Base-by-base conservation (phyloP, 2,329 filamentous ascomycete genomes). In the Trichoderma simmonsii region DNA sequence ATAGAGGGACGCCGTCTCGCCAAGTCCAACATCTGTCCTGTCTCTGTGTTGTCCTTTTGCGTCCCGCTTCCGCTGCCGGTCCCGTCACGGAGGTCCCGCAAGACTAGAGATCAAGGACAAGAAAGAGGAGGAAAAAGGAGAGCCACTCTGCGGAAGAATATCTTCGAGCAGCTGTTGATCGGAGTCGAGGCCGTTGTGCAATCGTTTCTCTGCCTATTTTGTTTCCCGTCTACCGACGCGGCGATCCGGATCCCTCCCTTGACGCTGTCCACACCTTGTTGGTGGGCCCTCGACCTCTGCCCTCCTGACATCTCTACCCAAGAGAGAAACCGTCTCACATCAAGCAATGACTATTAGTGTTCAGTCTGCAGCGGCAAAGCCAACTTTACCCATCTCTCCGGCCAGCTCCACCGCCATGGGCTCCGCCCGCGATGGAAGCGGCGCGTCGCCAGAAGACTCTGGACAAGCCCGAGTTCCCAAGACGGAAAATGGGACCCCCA, bases 361-460 rank as follows among this genome's bases (percentile, higher is more conserved):
- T 60, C 43, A 32, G 24, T 60, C 51, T 48, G 24, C 26, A 7
- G 65, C 59, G 56, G 60, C 67, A 57, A 72, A 71, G 68, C 62
- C 71, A 56, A 57, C 61, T 61, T 62, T 71, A 39, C 60, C 67
- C 36, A 71, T 62, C 54, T 71, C 71, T 24, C 71, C 71, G 24
- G 69, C 71, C 62, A 71, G 71, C 48, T 66, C 68, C 54, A 63
- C 32, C 30, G 63, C 72, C 18, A 73, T 73, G 72, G 64, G 69
- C 57, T 63, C 69, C 56, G 64, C 43, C 39, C 63, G 39, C n/a
- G 70, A 72, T 63, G 63, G 59, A 51, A 59, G 61, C 56, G 63
- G 56, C 70, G 65, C 59, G 54, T 68, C 70, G 63, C 57, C 69
- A 36, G 54, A 34, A 21, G 63, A 64, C 18, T 39, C 56, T 51